Evolutionary conservation across 768 basidiomycete species (phyloP).

Genomic region (Tephrocybe sp.): DNA sequence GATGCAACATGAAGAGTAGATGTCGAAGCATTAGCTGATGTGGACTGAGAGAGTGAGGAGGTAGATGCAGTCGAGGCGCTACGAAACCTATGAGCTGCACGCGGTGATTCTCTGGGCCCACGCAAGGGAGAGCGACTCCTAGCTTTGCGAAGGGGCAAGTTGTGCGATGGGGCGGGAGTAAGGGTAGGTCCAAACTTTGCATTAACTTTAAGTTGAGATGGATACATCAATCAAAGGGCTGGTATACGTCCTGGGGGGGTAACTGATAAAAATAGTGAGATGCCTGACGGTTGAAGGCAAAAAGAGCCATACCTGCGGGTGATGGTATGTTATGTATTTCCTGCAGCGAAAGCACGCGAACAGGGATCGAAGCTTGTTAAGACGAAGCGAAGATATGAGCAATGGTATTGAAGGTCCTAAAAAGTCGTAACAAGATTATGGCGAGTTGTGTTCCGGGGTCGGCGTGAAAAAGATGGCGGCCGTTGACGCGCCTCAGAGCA

Average conservation of each 20-base stretch:
- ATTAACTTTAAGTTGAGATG: constrained; percentile 46
- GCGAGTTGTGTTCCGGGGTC: constrained; percentile 12
- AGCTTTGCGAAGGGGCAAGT: constrained; percentile 22
- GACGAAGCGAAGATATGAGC: background rate
- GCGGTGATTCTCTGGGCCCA: constrained; percentile 30
- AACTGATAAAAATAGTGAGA: constrained; percentile 1
- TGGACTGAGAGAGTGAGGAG: constrained; percentile 51
- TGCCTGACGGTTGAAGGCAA: background rate
- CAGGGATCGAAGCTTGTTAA: constrained; percentile 1
- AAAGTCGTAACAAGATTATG: constrained; percentile 7
- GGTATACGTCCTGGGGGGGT: constrained; percentile 1
- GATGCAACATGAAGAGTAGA: constrained; percentile 44
- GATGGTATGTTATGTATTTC: constrained; percentile 7
- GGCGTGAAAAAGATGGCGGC: constrained; percentile 1
- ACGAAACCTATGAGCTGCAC: constrained; percentile 34
- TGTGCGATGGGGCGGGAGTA: constrained; percentile 29
- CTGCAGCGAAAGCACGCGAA: background rate
- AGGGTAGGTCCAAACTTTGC: constrained; percentile 35
- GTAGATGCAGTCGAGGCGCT: constrained; percentile 56
- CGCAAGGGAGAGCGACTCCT: constrained; percentile 27
- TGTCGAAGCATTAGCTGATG: constrained; percentile 51
- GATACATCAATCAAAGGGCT: constrained; percentile 33
- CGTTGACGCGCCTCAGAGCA: background rate
- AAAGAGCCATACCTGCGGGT: constrained; percentile 7
- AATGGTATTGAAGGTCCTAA: constrained; percentile 6